Evolutionary conservation across 176 grass and related monocot species (phyloP).

Genomic region (Phyllostachys edulis): DNA sequence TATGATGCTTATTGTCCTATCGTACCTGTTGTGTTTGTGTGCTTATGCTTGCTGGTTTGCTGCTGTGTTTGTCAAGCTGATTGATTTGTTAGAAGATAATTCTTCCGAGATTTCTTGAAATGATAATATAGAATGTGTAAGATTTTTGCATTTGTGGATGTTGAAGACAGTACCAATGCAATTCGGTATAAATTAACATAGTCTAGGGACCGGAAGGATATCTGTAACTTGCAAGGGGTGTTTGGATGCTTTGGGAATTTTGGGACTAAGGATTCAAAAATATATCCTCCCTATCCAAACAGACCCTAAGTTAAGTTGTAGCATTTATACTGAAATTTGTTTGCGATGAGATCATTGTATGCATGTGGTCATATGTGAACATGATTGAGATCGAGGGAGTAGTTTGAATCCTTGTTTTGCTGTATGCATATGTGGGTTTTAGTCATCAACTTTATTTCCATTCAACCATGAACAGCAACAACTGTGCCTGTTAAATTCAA

Average conservation of each 20-base stretch:
- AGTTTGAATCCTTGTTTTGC: conserved; percentile 11
- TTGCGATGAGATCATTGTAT: neutral
- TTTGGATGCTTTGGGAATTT: neutral
- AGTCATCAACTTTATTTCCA: neutral
- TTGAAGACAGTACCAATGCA: neutral
- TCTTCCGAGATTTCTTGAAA: neutral
- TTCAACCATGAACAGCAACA: neutral
- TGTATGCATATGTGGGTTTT: neutral
- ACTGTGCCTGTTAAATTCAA: neutral
- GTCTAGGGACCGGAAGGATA: neutral
- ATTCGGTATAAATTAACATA: neutral
- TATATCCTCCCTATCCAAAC: neutral
- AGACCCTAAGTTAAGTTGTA: neutral
- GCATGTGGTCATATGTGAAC: neutral
- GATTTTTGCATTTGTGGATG: neutral
- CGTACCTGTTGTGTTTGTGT: neutral
- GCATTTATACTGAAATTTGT: neutral
- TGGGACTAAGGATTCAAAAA: neutral
- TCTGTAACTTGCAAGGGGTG: neutral
- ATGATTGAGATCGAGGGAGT: neutral
- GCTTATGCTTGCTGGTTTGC: neutral
- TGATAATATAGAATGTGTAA: neutral
- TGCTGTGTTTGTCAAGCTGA: neutral
- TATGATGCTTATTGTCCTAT: neutral
- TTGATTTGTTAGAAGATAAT: neutral